These are phyloP conservation scores for Magnaporthiopsis rhizophila DNA, from an alignment of 2,329 filamentous ascomycete genomes.

Conservation along the genomic window DNA sequence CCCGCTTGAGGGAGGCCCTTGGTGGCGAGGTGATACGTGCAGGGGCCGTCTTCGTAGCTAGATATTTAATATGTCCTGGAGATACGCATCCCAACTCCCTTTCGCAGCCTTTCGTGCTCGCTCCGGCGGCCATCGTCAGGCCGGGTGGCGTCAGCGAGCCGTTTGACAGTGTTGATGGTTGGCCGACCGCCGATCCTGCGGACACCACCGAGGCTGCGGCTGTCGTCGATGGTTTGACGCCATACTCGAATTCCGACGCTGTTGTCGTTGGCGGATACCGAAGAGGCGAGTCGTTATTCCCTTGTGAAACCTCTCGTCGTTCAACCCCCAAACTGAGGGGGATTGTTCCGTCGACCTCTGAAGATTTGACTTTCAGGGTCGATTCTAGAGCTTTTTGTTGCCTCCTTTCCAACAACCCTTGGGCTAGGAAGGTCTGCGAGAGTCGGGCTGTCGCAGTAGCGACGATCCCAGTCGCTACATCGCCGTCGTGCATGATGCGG, in stretches of 20 bases:
- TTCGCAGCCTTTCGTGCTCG: not conserved
- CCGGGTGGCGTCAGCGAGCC: not conserved
- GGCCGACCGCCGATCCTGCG: not conserved
- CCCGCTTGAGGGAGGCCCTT: constrained; percentile 34
- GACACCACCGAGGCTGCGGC: not conserved
- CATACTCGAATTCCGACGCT: not conserved
- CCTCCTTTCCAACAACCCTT: not conserved
- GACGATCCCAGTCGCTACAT: constrained; percentile 12
- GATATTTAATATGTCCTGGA: not conserved
- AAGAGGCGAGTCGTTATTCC: not conserved
- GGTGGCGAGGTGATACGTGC: not conserved
- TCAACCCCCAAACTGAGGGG: not conserved
- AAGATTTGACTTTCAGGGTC: not conserved
- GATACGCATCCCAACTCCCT: not conserved
- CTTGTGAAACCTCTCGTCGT: not conserved
- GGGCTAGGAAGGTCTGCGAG: not conserved
- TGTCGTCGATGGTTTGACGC: not conserved
- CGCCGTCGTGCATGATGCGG: constrained; percentile 12
- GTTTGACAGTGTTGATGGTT: constrained; percentile 1
- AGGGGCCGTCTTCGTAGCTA: not conserved
- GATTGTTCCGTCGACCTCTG: not conserved
- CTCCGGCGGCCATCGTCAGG: not conserved
- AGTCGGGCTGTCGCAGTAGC: not conserved
- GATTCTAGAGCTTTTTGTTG: not conserved
- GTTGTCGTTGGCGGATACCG: not conserved